Base-by-base conservation (phyloP, 2,329 filamentous ascomycete genomes). In the Metarhizium guizhouense region DNA sequence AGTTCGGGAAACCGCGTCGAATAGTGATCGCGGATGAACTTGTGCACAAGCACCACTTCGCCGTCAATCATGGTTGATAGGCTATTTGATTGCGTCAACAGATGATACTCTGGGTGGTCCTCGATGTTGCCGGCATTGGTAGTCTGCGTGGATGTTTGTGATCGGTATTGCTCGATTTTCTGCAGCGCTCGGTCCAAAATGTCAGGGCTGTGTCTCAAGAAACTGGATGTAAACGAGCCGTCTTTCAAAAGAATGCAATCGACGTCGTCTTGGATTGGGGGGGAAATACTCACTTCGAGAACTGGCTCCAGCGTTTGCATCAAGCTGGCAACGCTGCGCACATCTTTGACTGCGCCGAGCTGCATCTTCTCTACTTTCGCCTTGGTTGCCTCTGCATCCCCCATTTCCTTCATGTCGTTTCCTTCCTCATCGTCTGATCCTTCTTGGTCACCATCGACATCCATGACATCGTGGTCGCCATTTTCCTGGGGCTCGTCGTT, bases 1-100 rank as follows among this genome's bases (percentile, higher is more conserved):
- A 99, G 82, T 71, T 96, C 93, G 0, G 94, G 93, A 65, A 97
- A 99, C 58, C 93, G 84, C 18, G 88, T 81, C 10, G 92, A 96
- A 74, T 99, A 99, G 72, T 96, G 90, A 66, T 99, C 94, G 65
- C 93, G 84, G 57, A 96, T 90, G 70, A 90, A 95, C 73, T 99
- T 99, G 78, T 99, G 94, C 25, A 97, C 89, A 7, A 94, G 81
- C 38, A 88, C 88, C 49, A 97, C 88, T 70, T 97, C 93, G 67
- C 89, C 90, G 63, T 96, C 92, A 62, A 97, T 96, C 60, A 88
- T 87, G 6, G 93, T 95, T 0, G 94, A 95, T 7, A 95, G 80
- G 29, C 86, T 88, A 68, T 96, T 96, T 16, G 91, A 91, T 68
- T 94, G 86, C 38, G 90, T 95, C 56, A 96, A 75, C 40, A 96